Conservation (phyloP, 257 asterid genomes). For the Prunella vulgaris region DNA sequence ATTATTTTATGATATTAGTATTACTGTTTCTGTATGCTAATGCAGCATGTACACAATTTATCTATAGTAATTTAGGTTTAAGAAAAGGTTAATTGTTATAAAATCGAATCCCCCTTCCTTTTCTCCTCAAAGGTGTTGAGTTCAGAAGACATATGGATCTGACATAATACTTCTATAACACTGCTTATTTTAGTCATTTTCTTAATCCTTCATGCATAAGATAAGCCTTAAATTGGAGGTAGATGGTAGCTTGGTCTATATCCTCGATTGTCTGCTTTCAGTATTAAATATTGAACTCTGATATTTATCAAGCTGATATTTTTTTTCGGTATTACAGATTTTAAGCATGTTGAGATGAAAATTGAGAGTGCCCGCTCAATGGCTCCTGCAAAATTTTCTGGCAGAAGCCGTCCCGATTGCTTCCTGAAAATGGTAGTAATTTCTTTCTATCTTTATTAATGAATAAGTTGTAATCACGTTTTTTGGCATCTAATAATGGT, state of each 20-base stretch:
- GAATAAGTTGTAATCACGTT: not conserved
- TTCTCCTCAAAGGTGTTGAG: constrained; percentile 13
- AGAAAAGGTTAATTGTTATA: constrained; percentile 2
- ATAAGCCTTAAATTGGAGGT: not conserved
- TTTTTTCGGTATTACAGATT: constrained; percentile 43
- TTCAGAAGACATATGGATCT: constrained; percentile 7
- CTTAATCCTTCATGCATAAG: not conserved
- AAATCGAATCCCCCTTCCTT: not conserved
- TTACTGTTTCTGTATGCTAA: constrained; percentile 2
- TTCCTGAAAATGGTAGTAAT: constrained; percentile 73
- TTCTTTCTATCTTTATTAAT: not conserved
- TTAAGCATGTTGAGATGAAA: constrained; percentile 53
- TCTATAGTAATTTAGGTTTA: constrained; percentile 8
- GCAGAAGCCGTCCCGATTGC: constrained; percentile 67
- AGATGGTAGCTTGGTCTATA: constrained; percentile 6
- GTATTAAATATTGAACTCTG: not conserved
- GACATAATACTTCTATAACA: constrained; percentile 2
- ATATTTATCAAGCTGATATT: not conserved
- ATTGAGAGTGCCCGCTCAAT: constrained; percentile 61
- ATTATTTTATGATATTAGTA: not conserved
- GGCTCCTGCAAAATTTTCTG: constrained; percentile 60
- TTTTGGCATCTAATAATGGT: not conserved
- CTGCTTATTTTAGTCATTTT: not conserved
- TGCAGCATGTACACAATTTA: constrained; percentile 6
- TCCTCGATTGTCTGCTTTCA: constrained; percentile 17